A percentile compares a stretch with the other conserved stretches of the same genome.
Conservation (phyloP, 176 grass and related monocot species). For the Olyra latifolia region DNA sequence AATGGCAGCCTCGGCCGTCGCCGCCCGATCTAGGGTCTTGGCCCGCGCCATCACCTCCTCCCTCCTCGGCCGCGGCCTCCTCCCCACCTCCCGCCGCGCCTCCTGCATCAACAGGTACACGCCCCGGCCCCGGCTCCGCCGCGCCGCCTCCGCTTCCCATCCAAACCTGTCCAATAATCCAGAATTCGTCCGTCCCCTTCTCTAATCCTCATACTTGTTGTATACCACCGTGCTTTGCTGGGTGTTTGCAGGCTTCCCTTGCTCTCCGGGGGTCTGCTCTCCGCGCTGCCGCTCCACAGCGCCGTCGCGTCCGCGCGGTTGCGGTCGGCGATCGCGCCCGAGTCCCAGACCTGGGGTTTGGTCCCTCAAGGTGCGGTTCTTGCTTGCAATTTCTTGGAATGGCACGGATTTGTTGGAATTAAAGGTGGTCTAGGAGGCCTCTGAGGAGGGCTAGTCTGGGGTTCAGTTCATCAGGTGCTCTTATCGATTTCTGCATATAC, state of each 20-base stretch:
- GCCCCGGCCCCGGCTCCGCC: not conserved
- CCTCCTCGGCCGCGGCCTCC: constrained; percentile 32
- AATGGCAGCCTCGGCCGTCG: constrained; percentile 47
- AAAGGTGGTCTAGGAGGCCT: not conserved
- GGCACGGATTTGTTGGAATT: not conserved
- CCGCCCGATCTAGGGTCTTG: constrained; percentile 52
- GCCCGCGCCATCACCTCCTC: constrained; percentile 28
- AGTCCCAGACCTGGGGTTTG: constrained; percentile 73
- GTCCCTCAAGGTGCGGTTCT: constrained; percentile 66
- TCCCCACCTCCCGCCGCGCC: constrained; percentile 33
- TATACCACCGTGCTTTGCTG: not conserved
- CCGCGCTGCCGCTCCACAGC: constrained; percentile 70
- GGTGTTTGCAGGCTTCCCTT: constrained; percentile 48
- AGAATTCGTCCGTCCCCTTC: not conserved
- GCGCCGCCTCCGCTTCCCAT: not conserved
- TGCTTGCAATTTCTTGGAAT: not conserved
- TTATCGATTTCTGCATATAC: not conserved
- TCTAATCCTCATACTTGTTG: not conserved
- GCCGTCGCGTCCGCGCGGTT: constrained; percentile 61
- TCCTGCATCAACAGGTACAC: constrained; percentile 53
- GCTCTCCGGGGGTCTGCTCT: constrained; percentile 46
- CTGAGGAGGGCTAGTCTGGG: not conserved
- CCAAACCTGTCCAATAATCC: not conserved
- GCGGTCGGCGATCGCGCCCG: constrained; percentile 50
- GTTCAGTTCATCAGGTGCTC: not conserved